phyloP scores from a whole-genome alignment of 1,284 basidiomycete genomes.

The Malassezia furfur region DNA sequence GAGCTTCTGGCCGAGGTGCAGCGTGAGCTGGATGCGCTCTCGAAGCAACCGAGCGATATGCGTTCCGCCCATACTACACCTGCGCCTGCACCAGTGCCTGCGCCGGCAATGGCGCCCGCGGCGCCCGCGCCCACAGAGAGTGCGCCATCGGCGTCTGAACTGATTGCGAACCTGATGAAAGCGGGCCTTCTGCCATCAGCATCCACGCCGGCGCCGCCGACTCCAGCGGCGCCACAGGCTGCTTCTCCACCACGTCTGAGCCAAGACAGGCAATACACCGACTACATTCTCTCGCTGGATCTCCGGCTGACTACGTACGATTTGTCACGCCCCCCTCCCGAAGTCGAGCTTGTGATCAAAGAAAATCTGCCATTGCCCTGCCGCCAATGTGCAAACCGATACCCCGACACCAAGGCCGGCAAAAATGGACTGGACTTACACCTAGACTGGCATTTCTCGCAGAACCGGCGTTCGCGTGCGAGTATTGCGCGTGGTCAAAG shows the following conservation, averaged over 20 bases:
- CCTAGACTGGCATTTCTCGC: slow-evolving; percentile 91
- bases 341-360: slow-evolving; percentile 32
- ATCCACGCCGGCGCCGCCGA: slow-evolving; percentile 23
- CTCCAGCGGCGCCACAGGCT: slow-evolving; percentile 49
- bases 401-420: slow-evolving; percentile 62
- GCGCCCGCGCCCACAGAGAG: background rate
- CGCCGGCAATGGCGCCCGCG: background rate
- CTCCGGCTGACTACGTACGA: slow-evolving; percentile 64
- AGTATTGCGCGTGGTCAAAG: slow-evolving; percentile 75
- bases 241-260: slow-evolving; percentile 15
- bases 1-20: slow-evolving; percentile 71
- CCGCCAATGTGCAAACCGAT: slow-evolving; percentile 86
- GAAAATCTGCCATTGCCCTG: slow-evolving; percentile 67
- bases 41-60: too few species aligned
- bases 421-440: slow-evolving; percentile 76
- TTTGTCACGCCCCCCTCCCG: slow-evolving; percentile 61
- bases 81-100: slow-evolving; percentile 49
- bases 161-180: slow-evolving; percentile 38
- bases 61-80: too few species aligned
- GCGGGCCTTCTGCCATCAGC: slow-evolving; percentile 33
- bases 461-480: slow-evolving; percentile 80
- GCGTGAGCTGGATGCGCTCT: slow-evolving; percentile 58
- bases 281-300: slow-evolving; percentile 60
- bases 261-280: slow-evolving; percentile 57
- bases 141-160: slow-evolving; percentile 19